Percentiles rank a stretch among this genome's conserved stretches.
These are phyloP conservation scores for Candida insectalens DNA, from an alignment of 805 yeast species.

Conservation along the genomic window DNA sequence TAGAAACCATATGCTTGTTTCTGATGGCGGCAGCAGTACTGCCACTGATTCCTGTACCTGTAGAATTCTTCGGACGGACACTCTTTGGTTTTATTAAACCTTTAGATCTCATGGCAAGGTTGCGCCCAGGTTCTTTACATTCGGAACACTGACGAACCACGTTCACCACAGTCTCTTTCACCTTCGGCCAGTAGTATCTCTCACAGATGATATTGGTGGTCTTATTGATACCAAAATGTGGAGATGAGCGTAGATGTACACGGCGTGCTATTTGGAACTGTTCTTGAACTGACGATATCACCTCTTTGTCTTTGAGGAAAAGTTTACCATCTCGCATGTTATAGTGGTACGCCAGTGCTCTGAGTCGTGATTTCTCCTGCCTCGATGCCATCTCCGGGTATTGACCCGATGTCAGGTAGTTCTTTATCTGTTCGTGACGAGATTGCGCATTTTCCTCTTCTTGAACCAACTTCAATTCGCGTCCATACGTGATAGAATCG, in stretches of 20 bases:
- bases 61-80: no score
- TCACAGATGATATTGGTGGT: slow-evolving; percentile 72
- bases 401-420: slow-evolving; percentile 71
- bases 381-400: slow-evolving; percentile 81
- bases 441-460: slow-evolving; percentile 9
- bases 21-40: no score
- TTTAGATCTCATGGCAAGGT: no score
- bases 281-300: slow-evolving; percentile 63
- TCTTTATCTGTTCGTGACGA: slow-evolving; percentile 60
- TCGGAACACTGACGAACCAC: slow-evolving; percentile 69
- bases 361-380: slow-evolving; percentile 76
- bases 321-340: slow-evolving; percentile 61
- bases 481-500: slow-evolving; percentile 79
- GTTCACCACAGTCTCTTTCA: slow-evolving; percentile 76
- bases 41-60: no score
- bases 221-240: slow-evolving; percentile 82
- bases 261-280: slow-evolving; percentile 70
- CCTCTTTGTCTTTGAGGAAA: slow-evolving; percentile 65
- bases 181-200: slow-evolving; percentile 83
- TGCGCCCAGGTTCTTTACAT: slow-evolving; percentile 46
- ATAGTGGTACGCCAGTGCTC: slow-evolving; percentile 76
- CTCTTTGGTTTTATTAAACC: no score
- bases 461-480: slow-evolving; percentile 53
- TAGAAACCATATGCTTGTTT: no score
- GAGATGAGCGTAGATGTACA: slow-evolving; percentile 40